A percentile compares a stretch with the other conserved stretches of the same genome.
phyloP scores from a whole-genome alignment of 345 rosid species.

The Euphorbia peplus region DNA sequence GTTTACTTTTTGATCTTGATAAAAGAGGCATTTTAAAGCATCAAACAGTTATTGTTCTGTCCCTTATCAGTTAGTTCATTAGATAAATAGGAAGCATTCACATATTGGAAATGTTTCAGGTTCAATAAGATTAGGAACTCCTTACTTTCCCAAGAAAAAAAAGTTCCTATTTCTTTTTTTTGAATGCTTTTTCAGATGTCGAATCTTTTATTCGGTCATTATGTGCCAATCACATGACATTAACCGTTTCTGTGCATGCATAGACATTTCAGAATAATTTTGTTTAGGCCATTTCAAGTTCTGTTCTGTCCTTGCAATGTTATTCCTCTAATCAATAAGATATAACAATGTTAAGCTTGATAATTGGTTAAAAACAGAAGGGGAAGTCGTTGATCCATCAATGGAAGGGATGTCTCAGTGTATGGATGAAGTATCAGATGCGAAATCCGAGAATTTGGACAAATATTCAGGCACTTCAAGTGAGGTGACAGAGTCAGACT shows the following conservation, averaged over 20 bases:
- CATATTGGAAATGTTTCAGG: too few species aligned
- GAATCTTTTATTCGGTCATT: too few species aligned
- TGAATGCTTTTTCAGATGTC: too few species aligned
- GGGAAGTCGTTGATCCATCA: slow-evolving; percentile 48
- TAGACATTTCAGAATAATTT: neutral
- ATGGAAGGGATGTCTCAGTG: slow-evolving; percentile 29
- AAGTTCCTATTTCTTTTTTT: too few species aligned
- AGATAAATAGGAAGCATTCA: neutral
- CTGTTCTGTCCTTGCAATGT: neutral
- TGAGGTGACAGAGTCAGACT: slow-evolving; percentile 38
- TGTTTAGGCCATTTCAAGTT: neutral
- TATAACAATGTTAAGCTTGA: neutral
- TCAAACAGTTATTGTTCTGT: neutral
- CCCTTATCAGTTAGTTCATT: neutral
- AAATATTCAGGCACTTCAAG: slow-evolving; percentile 40
- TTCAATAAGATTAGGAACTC: too few species aligned
- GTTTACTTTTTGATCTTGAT: neutral
- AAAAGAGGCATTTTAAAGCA: neutral
- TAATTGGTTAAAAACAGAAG: slow-evolving; percentile 32
- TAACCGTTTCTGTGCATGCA: neutral
- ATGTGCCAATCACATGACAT: too few species aligned
- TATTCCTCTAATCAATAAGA: neutral
- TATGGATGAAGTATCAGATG: slow-evolving; percentile 11
- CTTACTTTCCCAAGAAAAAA: too few species aligned
- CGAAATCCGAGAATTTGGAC: slow-evolving; percentile 24